A percentile compares a stretch with the other conserved stretches of the same genome.
Conservation (phyloP, 495 filamentous ascomycete species). For the Ramalina intermedia region DNA sequence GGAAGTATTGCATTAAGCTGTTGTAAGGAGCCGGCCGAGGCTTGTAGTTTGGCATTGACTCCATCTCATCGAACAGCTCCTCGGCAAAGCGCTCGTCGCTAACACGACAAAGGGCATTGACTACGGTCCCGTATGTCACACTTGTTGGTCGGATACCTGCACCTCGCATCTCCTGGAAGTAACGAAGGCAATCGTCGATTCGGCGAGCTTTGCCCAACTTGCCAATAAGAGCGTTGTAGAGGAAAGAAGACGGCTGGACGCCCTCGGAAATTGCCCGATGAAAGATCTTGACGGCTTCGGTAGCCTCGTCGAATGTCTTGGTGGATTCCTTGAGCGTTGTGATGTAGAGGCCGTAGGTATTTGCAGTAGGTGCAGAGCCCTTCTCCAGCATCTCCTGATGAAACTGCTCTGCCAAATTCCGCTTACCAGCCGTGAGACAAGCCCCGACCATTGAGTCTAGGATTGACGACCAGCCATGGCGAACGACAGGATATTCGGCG, state of each 20-base stretch:
- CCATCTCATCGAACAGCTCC: slow-evolving; percentile 98
- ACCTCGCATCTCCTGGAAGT: slow-evolving; percentile 92
- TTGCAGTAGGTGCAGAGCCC: slow-evolving; percentile 81
- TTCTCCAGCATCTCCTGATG: slow-evolving; percentile 82
- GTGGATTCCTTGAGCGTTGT: slow-evolving; percentile 92
- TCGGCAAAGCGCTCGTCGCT: slow-evolving; percentile 96
- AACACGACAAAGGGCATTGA: slow-evolving; percentile 93
- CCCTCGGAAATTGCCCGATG: slow-evolving; percentile 84
- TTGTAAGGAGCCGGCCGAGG: slow-evolving; percentile 94
- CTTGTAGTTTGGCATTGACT: slow-evolving; percentile 97
- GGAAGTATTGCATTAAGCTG: slow-evolving; percentile 98
- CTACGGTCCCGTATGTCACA: slow-evolving; percentile 94
- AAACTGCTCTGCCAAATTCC: slow-evolving; percentile 62
- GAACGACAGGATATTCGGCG: slow-evolving; percentile 65
- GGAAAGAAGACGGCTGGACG: slow-evolving; percentile 87
- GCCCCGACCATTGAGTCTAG: slow-evolving; percentile 93
- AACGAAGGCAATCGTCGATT: slow-evolving; percentile 94
- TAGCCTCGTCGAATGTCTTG: slow-evolving; percentile 94
- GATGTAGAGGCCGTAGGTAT: slow-evolving; percentile 96
- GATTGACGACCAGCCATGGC: slow-evolving; percentile 89
- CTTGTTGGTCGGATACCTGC: slow-evolving; percentile 89
- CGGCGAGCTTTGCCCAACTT: slow-evolving; percentile 95
- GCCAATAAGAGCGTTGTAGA: slow-evolving; percentile 96
- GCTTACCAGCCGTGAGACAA: slow-evolving; percentile 71
- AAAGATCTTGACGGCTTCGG: slow-evolving; percentile 94